Evolutionary conservation across 768 basidiomycete species (phyloP).

Genomic region (Nevesoporus exiguus): DNA sequence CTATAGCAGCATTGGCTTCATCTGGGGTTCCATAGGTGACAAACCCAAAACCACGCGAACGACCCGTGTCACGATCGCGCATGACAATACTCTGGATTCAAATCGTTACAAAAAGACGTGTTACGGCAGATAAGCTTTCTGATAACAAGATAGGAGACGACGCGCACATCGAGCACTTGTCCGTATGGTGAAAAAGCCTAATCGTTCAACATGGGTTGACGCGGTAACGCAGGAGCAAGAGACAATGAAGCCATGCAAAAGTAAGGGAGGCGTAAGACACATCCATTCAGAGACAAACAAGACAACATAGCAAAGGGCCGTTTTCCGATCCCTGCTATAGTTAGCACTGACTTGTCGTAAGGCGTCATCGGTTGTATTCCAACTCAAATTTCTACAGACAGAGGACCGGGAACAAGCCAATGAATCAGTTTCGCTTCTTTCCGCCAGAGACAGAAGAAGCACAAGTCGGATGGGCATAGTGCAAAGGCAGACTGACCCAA

Average conservation of each 20-base stretch:
- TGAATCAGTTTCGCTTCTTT: conserved; percentile 55
- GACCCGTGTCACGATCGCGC: conserved; percentile 97
- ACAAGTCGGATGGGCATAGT: conserved; percentile 41
- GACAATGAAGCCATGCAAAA: conserved; percentile 26
- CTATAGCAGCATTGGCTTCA: conserved; percentile 81
- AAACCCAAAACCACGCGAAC: conserved; percentile 96
- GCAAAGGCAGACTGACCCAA: conserved; percentile 83
- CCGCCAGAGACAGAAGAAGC: conserved; percentile 43
- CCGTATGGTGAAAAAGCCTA: conserved; percentile 85
- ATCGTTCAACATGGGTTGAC: conserved; percentile 22
- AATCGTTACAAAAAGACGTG: conserved; percentile 29
- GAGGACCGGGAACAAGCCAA: conserved; percentile 38
- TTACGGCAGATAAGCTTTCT: conserved; percentile 21
- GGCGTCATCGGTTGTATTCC: conserved; percentile 93
- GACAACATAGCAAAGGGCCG: conserved; percentile 45
- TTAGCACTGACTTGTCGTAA: conserved; percentile 80
- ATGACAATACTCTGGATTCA: conserved; percentile 84
- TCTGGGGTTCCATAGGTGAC: conserved; percentile 63
- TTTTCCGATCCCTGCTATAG: conserved; percentile 31
- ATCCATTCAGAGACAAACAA: conserved; percentile 30
- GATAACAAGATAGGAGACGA: conserved; percentile 31
- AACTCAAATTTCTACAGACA: conserved; percentile 85
- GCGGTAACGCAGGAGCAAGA: conserved; percentile 15
- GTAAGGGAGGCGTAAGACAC: conserved; percentile 30
- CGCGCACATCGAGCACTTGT: conserved; percentile 88